Evolutionary conservation across 2,329 filamentous ascomycete species (phyloP).

Genomic region (Exophiala dermatitidis): DNA sequence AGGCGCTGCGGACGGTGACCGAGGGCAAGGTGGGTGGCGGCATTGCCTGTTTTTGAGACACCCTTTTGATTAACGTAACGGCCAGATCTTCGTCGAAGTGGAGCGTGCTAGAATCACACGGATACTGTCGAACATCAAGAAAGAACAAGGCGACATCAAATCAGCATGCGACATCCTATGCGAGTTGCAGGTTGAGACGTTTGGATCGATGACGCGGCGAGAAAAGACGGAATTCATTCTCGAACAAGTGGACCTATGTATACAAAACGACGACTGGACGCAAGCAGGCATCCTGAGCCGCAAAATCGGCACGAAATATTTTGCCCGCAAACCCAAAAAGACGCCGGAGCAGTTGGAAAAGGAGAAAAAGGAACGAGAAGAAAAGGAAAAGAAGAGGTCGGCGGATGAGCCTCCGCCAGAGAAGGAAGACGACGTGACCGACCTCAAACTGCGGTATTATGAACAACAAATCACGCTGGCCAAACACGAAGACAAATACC

Average conservation of each 20-base stretch:
- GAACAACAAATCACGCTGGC: slow-evolving; percentile 93
- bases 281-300: slow-evolving; percentile 88
- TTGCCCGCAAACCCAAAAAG: slow-evolving; percentile 85
- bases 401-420: slow-evolving; percentile 70
- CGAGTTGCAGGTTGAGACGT: slow-evolving; percentile 97
- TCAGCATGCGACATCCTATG: slow-evolving; percentile 88
- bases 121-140: slow-evolving; percentile 96
- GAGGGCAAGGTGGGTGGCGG: slow-evolving; percentile 69
- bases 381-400: slow-evolving; percentile 73
- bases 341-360: slow-evolving; percentile 81
- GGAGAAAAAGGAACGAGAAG: slow-evolving; percentile 74
- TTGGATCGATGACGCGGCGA: slow-evolving; percentile 91
- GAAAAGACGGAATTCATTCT: slow-evolving; percentile 99
- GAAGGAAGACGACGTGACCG: slow-evolving; percentile 77
- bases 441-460: slow-evolving; percentile 91
- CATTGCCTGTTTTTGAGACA: neutral
- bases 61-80: neutral
- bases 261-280: slow-evolving; percentile 91
- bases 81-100: slow-evolving; percentile 92
- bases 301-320: slow-evolving; percentile 94
- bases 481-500: slow-evolving; percentile 95
- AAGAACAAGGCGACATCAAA: slow-evolving; percentile 83
- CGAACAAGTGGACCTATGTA: slow-evolving; percentile 88
- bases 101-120: slow-evolving; percentile 92
- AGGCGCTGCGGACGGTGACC: slow-evolving; percentile 89